Base-by-base conservation (phyloP, 148 eudicot species). In the Diospyros lotus region DNA sequence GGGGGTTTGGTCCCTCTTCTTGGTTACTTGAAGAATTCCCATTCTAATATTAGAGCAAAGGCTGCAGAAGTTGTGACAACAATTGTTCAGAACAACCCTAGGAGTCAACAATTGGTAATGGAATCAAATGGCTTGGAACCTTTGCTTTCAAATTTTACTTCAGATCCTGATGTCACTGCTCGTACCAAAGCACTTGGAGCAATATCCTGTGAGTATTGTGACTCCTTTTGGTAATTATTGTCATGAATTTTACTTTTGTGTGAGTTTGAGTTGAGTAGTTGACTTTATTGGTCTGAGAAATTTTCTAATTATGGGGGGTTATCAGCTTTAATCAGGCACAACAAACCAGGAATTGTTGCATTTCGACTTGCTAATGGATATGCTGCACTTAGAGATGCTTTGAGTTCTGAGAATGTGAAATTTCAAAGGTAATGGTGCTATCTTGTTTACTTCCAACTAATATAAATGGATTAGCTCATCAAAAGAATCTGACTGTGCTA, bases 41-140 rank as follows among this genome's bases (percentile, higher is more conserved):
- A 92, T 82, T 87, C 97, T 17, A 87, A 87, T 72, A 87, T 95
- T 9, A 84, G 96, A 72, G 98, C 98, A 64, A 95, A 95, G 79
- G 98, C 97, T 58, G 97, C 98, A n/a, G 97, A 95, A 62, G 98
- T 95, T 28, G 89, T 95, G 50, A 85, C 92, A 12, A 95, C 98
- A 4, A 80, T 92, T 65, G 98, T 95, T 64, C 98, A 95, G 76
- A 95, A 95, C 77, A 95, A 95, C 68, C 98, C 98, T 1, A 90
- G 44, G 75, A 89, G 98, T 76, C 98, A 95, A 66, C 96, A 92
- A 72, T 78, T 92, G 67, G 94, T 95, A 10, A 92, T 95, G 96
- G 97, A 92, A 78, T 96, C 94, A 55, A 90, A 89, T 79, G 97
- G 96, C 69, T 79, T 95, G 65, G 96, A 90, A 68, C 91, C 97